Evolutionary conservation across 2,329 filamentous ascomycete species (phyloP), one percentile per base, ranked within the genome.

Genomic region (Colletotrichum sp.): DNA sequence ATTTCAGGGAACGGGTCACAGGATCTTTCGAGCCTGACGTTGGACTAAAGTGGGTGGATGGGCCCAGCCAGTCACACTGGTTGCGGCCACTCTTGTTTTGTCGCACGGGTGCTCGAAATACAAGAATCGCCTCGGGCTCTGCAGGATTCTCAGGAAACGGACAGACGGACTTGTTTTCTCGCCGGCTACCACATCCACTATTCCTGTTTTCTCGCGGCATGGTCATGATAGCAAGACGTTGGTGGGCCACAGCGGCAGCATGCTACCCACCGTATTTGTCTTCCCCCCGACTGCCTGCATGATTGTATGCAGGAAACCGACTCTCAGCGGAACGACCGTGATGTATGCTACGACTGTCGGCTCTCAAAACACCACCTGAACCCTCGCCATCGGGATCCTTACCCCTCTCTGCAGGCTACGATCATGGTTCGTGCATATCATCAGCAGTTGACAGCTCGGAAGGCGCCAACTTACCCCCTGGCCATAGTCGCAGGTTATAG

Each of bases 241-340:
- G 30, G 21, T 13, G 14, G 36, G 14, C 13, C 24, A 67, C 30
- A 24, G 30, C 34, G 39, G 52, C 72, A 66, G 34, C 26, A 63
- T 24, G 36, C 52, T 16, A 28, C 30, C 55, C 32, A 28, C 26
- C 55, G 59, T 63, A 68, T 63, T 55, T 55, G 36, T 34, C 68
- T 72, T 59, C 70, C n/a, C 48, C 70, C 70, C 70, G 59, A 66
- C 48, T 16, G 24, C n/a, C 57, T 69, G 70, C 71, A 76, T 69
- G 32, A 64, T 24, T 21, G 12, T 13, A 76, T 74, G 74, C 74
- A 76, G 71, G 59, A 59, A 73, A 28, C 74, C 74, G 74, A 48
- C 43, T 24, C 43, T 69, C 30, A 32, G 21, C 57, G 48, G 61
- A 26, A 52, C 65, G 16, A 24, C 71, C 36, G 59, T 64, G 43